Base-by-base conservation (phyloP, 345 rosid species). In the Eucalyptus polyanthemos region DNA sequence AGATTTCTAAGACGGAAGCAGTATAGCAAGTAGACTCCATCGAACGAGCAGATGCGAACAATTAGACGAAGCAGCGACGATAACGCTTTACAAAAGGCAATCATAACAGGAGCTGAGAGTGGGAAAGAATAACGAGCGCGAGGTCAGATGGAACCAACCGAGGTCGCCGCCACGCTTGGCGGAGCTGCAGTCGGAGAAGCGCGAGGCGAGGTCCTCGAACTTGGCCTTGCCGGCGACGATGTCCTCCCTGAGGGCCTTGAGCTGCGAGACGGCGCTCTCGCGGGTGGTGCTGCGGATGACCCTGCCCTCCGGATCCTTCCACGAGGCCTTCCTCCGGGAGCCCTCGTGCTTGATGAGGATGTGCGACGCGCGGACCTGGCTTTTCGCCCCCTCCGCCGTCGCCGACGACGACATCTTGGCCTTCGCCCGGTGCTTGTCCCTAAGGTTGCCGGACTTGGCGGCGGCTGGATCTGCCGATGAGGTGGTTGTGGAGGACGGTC, bases 81-180 rank as follows among this genome's bases (percentile, higher is more conserved):
- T 5, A 69, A 69, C 1, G 80, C 19, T 34, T n/a, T 2, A 8
- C 80, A 34, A 69, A 69, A 31, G 24, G 11, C 44, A 69, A 69
- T 69, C 14, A 3, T 5, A 2, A 69, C 5, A 34, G 44, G 80
- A 0, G 11, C 80, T 34, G 44, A 69, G 80, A 9, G 25, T 3
- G 80, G 80, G 11, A 0, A 34, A 9, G 0, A 17, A 0, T 34
- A 34, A 69, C 44, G 37, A 34, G 80, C 80, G 80, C 44, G 44
- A 69, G 44, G 21, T 69, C 44, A 69, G 80, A 69, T 9, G 47
- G 56, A 86, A 91, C 95, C 88, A 58, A 97, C 99, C 99, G 9
- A 97, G 97, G 92, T 97, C 99, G 31, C 98, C 99, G 89, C 99
- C 99, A 81, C 99, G 99, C 89, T 96, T 97, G 54, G 99, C 99